Conservation (phyloP, 345 rosid species). For the Kernera saxatilis region DNA sequence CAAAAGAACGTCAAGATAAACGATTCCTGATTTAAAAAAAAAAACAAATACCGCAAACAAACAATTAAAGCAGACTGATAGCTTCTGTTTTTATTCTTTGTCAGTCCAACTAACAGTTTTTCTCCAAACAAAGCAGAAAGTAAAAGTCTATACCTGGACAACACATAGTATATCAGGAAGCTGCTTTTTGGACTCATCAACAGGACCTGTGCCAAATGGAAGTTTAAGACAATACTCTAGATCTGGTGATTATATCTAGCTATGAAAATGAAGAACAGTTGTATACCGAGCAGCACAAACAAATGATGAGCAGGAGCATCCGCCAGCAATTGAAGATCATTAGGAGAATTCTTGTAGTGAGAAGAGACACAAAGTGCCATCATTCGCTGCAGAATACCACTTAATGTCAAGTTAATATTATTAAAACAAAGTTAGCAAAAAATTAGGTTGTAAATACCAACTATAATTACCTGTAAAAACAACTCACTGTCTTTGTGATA, state of each 20-base stretch:
- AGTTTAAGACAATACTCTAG: not conserved
- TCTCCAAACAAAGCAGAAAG: not conserved
- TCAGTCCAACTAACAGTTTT: not conserved
- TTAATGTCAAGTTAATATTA: constrained; percentile 20
- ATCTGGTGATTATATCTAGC: constrained; percentile 3
- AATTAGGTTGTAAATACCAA: not conserved
- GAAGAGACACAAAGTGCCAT: constrained; percentile 96
- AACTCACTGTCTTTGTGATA: constrained; percentile 90
- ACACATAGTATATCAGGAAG: constrained; percentile 97
- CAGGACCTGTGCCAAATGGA: constrained; percentile 65
- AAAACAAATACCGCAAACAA: not conserved
- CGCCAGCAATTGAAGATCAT: constrained; percentile 92
- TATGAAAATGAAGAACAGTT: not conserved
- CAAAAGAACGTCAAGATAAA: constrained; percentile 2
- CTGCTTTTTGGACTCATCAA: constrained; percentile 83
- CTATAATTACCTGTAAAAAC: constrained; percentile 62
- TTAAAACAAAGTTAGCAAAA: not conserved
- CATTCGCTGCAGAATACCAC: constrained; percentile 68
- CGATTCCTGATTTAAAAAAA: not conserved
- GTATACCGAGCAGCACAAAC: constrained; percentile 82
- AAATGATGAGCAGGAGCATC: constrained; percentile 99
- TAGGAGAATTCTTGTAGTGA: constrained; percentile 98
- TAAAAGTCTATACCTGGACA: constrained; percentile 56
- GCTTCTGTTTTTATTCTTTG: not conserved
- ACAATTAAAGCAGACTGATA: not conserved